A percentile compares a stretch with the other conserved stretches of the same genome.
Evolutionary conservation across 441 rosid genomes (phyloP).

Genomic region (California macrophylla): DNA sequence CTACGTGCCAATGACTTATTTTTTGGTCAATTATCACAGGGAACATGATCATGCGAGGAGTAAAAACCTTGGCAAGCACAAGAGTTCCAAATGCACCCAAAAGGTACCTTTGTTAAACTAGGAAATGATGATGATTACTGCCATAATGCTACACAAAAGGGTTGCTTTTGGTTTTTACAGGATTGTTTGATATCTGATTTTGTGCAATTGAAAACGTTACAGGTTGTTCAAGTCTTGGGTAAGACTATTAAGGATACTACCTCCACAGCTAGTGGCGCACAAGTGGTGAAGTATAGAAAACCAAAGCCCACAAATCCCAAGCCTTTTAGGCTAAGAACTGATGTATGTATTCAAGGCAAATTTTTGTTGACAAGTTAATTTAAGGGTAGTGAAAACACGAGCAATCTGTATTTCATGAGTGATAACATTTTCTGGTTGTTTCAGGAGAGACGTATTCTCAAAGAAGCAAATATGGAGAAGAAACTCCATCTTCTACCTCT

Average conservation of each 20-base stretch:
- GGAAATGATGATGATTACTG: background rate
- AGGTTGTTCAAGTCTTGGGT: constrained; percentile 29
- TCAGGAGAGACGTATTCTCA: constrained; percentile 59
- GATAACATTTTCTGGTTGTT: too few relatives aligned
- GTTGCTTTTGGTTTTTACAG: background rate
- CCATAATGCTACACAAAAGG: too few relatives aligned
- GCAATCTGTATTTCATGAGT: too few relatives aligned
- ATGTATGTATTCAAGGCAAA: constrained; percentile 36
- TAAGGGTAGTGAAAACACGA: too few relatives aligned
- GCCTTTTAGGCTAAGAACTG: constrained; percentile 82
- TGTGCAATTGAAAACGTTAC: constrained; percentile 18
- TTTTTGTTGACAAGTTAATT: too few relatives aligned
- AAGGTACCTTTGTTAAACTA: constrained; percentile 25
- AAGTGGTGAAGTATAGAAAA: constrained; percentile 38
- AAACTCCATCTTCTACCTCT: constrained; percentile 29
- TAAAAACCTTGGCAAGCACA: constrained; percentile 34
- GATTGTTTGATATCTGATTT: constrained; percentile 11
- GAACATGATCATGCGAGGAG: constrained; percentile 22
- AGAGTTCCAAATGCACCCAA: constrained; percentile 23
- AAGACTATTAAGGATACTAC: constrained; percentile 35
- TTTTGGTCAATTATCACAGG: constrained; percentile 24
- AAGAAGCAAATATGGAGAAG: constrained; percentile 64
- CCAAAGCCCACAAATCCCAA: constrained; percentile 77
- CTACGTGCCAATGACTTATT: background rate
- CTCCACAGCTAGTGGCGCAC: constrained; percentile 18